Conservation (phyloP, 2,329 filamentous ascomycete genomes). For the Waltergamsia citrina region DNA sequence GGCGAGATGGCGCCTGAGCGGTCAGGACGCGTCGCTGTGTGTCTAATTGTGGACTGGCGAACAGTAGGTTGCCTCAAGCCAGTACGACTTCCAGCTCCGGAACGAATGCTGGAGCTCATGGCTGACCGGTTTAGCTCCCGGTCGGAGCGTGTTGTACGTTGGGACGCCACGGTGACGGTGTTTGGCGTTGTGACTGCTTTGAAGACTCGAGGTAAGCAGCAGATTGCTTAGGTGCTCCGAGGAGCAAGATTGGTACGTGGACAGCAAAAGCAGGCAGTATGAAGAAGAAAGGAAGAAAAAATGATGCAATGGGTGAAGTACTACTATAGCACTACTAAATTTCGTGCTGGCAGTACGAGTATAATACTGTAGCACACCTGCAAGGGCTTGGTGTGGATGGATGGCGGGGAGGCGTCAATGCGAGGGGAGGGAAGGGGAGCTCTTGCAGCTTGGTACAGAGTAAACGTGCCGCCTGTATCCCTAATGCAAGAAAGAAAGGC, state of each 20-base stretch:
- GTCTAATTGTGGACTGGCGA: constrained; percentile 2
- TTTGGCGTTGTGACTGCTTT: neutral
- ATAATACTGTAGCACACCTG: neutral
- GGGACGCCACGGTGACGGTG: constrained; percentile 20
- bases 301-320: constrained; percentile 1
- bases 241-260: neutral
- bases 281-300: neutral
- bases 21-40: constrained; percentile 6
- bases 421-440: neutral
- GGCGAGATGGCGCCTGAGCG: constrained; percentile 46
- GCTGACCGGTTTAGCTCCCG: constrained; percentile 23
- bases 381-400: neutral
- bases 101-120: constrained; percentile 19
- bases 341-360: neutral
- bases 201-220: neutral
- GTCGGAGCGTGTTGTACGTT: constrained; percentile 25
- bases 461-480: too few species aligned
- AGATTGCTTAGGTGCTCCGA: too few species aligned
- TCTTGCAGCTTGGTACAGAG: too few species aligned
- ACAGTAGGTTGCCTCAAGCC: constrained; percentile 5
- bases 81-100: constrained; percentile 13
- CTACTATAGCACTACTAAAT: neutral
- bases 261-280: neutral
- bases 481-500: too few species aligned
- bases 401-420: neutral